These are phyloP conservation scores for Apophysomyces trapeziformis DNA, from an alignment of 371 early-diverging fungal genomes.

Conservation along the genomic window DNA sequence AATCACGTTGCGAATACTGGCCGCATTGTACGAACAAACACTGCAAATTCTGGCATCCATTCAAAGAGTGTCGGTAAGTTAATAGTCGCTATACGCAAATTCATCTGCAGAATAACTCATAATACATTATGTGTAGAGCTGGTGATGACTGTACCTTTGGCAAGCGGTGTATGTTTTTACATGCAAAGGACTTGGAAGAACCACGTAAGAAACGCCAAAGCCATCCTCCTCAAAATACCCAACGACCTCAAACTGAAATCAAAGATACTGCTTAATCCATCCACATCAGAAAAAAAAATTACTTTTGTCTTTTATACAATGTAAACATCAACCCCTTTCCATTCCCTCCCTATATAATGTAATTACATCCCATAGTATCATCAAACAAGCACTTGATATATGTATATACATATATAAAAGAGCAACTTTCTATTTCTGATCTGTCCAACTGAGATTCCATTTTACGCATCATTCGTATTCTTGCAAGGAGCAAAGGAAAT, in stretches of 20 bases:
- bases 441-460: neutral
- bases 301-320: conserved; percentile 3
- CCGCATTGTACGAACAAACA: conserved; percentile 63
- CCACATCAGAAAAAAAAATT: neutral
- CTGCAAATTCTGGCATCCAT: conserved; percentile 62
- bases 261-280: neutral
- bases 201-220: neutral
- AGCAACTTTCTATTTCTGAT: neutral
- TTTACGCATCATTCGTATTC: neutral
- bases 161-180: conserved; percentile 57
- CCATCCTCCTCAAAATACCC: conserved; percentile 4
- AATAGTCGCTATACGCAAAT: neutral
- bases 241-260: neutral
- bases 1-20: conserved; percentile 62
- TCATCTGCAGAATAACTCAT: neutral
- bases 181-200: conserved; percentile 40
- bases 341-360: neutral
- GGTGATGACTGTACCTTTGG: conserved; percentile 53
- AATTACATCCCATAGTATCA: neutral
- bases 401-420: neutral
- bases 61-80: conserved; percentile 54
- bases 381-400: neutral
- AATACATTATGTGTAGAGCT: conserved; percentile 29
- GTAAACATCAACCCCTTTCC: conserved; percentile 7
- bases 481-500: no score